Conservation (phyloP, 805 yeast genomes). For the Isabelozyma rhagii region DNA sequence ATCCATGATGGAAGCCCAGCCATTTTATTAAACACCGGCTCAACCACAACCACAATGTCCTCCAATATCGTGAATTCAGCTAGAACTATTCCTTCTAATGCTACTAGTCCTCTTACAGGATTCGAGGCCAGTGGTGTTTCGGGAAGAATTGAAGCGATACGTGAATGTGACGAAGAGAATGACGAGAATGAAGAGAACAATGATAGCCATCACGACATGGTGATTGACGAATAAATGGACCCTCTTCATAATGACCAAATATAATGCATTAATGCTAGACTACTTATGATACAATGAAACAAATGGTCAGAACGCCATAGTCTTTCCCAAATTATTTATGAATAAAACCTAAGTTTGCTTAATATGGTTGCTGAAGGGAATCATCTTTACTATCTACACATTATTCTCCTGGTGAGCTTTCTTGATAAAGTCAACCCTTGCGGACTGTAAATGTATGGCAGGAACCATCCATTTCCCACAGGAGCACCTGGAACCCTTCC, state of each 20-base stretch:
- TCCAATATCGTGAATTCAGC: conserved; percentile 11
- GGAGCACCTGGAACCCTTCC: conserved; percentile 93
- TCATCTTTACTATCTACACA: no score
- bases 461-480: conserved; percentile 97
- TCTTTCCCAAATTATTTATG: neutral
- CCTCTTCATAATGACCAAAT: no score
- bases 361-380: neutral
- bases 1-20: conserved; percentile 9
- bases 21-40: conserved; percentile 16
- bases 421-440: conserved; percentile 70
- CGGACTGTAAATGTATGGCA: conserved; percentile 74
- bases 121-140: neutral
- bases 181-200: conserved; percentile 7
- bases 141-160: conserved; percentile 4
- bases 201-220: conserved; percentile 40
- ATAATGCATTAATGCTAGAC: no score
- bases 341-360: neutral
- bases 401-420: neutral
- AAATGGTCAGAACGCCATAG: no score
- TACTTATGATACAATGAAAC: no score
- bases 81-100: conserved; percentile 15
- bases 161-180: conserved; percentile 4
- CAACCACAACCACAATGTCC: conserved; percentile 7
- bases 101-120: neutral
- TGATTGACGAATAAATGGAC: conserved; percentile 28